Evolutionary conservation across 1,284 basidiomycete genomes (phyloP).

Genomic region (Ceratobasidium sp.): DNA sequence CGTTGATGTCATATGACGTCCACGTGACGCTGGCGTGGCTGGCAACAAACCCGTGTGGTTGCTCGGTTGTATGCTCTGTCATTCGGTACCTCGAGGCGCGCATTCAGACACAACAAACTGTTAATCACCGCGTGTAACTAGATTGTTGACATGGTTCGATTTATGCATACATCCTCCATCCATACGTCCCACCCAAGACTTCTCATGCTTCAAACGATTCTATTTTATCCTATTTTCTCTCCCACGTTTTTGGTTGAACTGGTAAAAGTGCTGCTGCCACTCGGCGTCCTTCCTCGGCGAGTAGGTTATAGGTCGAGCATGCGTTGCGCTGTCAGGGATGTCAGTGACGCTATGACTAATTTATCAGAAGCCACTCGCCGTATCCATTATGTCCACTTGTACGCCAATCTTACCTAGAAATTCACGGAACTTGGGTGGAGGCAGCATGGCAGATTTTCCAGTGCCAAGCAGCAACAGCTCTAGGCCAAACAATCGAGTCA

Average conservation of each 20-base stretch:
- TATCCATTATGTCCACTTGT: conserved; percentile 94
- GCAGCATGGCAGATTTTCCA: conserved; percentile 77
- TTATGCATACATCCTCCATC: neutral
- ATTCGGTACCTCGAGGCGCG: neutral
- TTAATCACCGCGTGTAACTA: too few relatives aligned
- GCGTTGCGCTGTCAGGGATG: conserved; percentile 78
- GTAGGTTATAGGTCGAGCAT: conserved; percentile 93
- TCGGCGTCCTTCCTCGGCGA: conserved; percentile 91
- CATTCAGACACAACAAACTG: neutral
- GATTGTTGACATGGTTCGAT: neutral
- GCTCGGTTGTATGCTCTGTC: neutral
- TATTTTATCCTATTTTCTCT: conserved; percentile 17
- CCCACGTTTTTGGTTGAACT: conserved; percentile 57
- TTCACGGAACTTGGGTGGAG: conserved; percentile 76
- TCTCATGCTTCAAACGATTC: too few relatives aligned
- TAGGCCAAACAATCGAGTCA: conserved; percentile 54
- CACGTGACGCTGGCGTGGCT: conserved; percentile 18
- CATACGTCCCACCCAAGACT: too few relatives aligned
- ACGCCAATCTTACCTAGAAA: conserved; percentile 86
- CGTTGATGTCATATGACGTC: conserved; percentile 15
- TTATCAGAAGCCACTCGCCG: conserved; percentile 67
- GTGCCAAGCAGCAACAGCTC: conserved; percentile 94
- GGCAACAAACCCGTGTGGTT: too few relatives aligned
- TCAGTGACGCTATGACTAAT: conserved; percentile 3
- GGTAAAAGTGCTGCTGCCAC: conserved; percentile 92